Percentiles rank a stretch among this genome's conserved stretches.
Evolutionary conservation across 441 rosid genomes (phyloP).

Genomic region (Euphorbia schlechtendalii): DNA sequence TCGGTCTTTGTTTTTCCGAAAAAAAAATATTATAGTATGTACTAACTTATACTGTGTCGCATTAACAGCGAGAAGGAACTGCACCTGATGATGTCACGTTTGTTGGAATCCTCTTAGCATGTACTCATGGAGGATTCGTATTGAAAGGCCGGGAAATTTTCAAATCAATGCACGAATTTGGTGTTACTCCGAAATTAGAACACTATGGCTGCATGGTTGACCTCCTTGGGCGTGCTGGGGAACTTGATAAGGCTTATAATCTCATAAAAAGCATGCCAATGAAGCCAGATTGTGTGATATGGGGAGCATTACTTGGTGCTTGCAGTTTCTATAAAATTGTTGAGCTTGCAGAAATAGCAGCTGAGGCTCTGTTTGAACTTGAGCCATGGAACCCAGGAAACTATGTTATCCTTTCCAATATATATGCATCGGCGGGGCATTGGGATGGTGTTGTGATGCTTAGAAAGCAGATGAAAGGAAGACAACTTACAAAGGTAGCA

Average conservation of each 20-base stretch:
- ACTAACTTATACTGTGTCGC: no score
- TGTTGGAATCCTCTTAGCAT: constrained; percentile 58
- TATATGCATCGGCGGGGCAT: constrained; percentile 32
- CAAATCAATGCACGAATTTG: constrained; percentile 41
- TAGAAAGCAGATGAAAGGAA: constrained; percentile 62
- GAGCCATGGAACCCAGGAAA: constrained; percentile 62
- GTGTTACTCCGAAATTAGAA: constrained; percentile 53
- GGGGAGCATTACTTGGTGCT: constrained; percentile 67
- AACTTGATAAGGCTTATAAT: constrained; percentile 53
- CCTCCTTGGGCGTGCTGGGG: constrained; percentile 76
- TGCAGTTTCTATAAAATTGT: constrained; percentile 60
- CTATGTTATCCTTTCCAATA: constrained; percentile 41
- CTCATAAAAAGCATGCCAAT: constrained; percentile 60
- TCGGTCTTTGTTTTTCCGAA: no score
- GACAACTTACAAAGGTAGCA: constrained; percentile 54
- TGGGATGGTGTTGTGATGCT: constrained; percentile 68
- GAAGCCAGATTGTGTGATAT: constrained; percentile 65
- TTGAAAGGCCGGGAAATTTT: constrained; percentile 43
- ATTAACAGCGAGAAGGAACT: constrained; percentile 32
- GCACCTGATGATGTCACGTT: constrained; percentile 59
- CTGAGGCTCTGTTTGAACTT: constrained; percentile 40
- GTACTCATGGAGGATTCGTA: constrained; percentile 67
- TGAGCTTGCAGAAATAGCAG: constrained; percentile 64
- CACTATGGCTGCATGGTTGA: constrained; percentile 89
- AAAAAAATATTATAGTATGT: no score